phyloP scores from a whole-genome alignment of 2,329 filamentous ascomycete species.

The Pyricularia grisea region DNA sequence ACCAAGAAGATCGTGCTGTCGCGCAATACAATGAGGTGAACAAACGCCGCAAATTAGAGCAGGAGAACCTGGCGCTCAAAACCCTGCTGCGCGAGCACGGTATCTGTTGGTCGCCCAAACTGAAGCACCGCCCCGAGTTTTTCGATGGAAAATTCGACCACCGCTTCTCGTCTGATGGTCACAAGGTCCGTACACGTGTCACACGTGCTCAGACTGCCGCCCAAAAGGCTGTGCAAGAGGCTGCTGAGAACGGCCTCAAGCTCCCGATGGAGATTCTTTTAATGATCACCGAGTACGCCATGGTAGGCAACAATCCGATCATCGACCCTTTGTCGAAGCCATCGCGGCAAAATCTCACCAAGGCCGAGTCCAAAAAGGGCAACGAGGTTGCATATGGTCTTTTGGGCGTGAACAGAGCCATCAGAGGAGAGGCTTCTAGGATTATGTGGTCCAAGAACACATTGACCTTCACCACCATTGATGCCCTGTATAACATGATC shows the following conservation, averaged over 20 bases:
- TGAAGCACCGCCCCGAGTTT: slow-evolving; percentile 17
- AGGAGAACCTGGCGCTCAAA: slow-evolving; percentile 42
- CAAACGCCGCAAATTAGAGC: slow-evolving; percentile 32
- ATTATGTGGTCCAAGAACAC: slow-evolving; percentile 42
- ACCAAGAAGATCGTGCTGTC: slow-evolving; percentile 41
- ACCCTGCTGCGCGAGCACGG: slow-evolving; percentile 40
- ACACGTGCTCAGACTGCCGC: slow-evolving; percentile 16
- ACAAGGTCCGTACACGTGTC: slow-evolving; percentile 9
- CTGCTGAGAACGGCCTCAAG: slow-evolving; percentile 10
- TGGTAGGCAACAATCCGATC: slow-evolving; percentile 39
- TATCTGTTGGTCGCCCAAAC: slow-evolving; percentile 37
- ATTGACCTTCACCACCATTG: slow-evolving; percentile 45
- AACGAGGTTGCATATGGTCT: slow-evolving; percentile 42
- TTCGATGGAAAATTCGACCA: not conserved
- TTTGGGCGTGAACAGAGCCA: slow-evolving; percentile 39
- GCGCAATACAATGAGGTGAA: slow-evolving; percentile 34
- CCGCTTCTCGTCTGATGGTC: slow-evolving; percentile 8
- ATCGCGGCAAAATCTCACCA: slow-evolving; percentile 31
- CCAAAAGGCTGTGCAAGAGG: slow-evolving; percentile 6
- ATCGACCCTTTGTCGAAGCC: slow-evolving; percentile 42
- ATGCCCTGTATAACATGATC: slow-evolving; percentile 37
- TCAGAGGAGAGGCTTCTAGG: slow-evolving; percentile 37
- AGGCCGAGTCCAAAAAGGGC: slow-evolving; percentile 29
- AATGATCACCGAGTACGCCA: slow-evolving; percentile 39
- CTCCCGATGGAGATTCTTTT: slow-evolving; percentile 42